Evolutionary conservation across 768 basidiomycete species (phyloP).

Genomic region (Boletus subparvulus): DNA sequence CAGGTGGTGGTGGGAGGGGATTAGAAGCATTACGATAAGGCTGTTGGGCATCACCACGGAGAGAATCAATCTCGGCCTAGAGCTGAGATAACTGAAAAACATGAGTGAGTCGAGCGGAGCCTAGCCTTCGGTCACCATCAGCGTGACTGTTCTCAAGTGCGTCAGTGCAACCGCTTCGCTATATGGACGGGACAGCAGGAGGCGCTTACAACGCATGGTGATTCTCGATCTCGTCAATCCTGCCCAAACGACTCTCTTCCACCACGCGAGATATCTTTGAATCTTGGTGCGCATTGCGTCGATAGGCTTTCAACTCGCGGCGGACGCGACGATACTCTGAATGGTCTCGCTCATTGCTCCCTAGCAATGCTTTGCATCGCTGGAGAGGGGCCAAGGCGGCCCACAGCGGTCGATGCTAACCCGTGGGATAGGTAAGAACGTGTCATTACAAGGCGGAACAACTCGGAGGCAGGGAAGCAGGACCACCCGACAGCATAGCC

Average conservation of each 20-base stretch:
- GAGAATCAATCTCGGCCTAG: conserved; percentile 38
- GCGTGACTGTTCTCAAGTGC: conserved; percentile 14
- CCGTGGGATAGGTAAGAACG: conserved; percentile 23
- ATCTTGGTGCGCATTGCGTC: conserved; percentile 32
- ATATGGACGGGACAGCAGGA: conserved; percentile 2
- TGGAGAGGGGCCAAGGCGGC: conserved; percentile 36
- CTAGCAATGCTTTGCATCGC: conserved; percentile 39
- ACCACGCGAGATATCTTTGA: conserved; percentile 36
- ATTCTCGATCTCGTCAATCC: conserved; percentile 34
- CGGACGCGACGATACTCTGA: conserved; percentile 34
- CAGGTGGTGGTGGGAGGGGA: conserved; percentile 58
- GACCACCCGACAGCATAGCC: not conserved
- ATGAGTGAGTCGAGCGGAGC: conserved; percentile 18
- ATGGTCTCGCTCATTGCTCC: conserved; percentile 32
- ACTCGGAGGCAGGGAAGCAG: conserved; percentile 17
- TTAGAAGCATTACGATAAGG: conserved; percentile 39
- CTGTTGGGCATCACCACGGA: conserved; percentile 32
- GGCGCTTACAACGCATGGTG: conserved; percentile 27
- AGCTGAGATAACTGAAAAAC: conserved; percentile 32
- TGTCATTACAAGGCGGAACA: conserved; percentile 16
- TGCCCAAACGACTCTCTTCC: conserved; percentile 35
- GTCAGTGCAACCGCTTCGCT: conserved; percentile 12
- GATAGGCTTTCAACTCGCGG: conserved; percentile 30
- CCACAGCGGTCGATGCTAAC: conserved; percentile 35
- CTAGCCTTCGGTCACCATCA: conserved; percentile 1